Conservation (phyloP, 2,329 filamentous ascomycete genomes). For the Botrytis porri region DNA sequence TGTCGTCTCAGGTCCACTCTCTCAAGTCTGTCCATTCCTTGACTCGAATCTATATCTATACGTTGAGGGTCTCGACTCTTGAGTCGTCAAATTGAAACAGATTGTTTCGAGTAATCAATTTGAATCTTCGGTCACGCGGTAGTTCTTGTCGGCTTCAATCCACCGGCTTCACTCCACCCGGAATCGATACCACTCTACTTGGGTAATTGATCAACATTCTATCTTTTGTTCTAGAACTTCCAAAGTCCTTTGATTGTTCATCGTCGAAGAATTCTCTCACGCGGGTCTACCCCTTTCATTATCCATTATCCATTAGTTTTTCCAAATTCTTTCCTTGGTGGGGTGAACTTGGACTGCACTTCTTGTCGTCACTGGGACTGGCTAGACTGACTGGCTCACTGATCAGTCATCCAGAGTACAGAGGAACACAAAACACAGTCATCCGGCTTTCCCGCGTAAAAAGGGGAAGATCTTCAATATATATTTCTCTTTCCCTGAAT, state of each 20-base stretch:
- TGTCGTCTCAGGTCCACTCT: neutral
- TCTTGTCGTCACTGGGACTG: neutral
- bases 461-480: slow-evolving; percentile 1
- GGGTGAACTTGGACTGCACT: neutral
- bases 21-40: neutral
- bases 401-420: neutral
- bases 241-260: neutral
- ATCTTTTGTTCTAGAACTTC: neutral
- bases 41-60: neutral
- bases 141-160: neutral
- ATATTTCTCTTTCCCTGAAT: neutral
- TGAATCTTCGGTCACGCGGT: neutral
- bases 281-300: slow-evolving; percentile 10
- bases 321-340: neutral
- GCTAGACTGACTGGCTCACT: too few relatives aligned
- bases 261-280: neutral
- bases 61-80: neutral
- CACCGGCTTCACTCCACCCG: neutral
- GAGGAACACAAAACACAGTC: neutral
- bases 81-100: neutral
- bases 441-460: neutral
- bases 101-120: neutral
- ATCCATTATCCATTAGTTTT: neutral
- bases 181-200: neutral
- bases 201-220: neutral